Percentiles rank a stretch among this genome's conserved stretches.
These are phyloP conservation scores for Bodo saltans DNA, from an alignment of 78 protist genomes.

Conservation along the genomic window DNA sequence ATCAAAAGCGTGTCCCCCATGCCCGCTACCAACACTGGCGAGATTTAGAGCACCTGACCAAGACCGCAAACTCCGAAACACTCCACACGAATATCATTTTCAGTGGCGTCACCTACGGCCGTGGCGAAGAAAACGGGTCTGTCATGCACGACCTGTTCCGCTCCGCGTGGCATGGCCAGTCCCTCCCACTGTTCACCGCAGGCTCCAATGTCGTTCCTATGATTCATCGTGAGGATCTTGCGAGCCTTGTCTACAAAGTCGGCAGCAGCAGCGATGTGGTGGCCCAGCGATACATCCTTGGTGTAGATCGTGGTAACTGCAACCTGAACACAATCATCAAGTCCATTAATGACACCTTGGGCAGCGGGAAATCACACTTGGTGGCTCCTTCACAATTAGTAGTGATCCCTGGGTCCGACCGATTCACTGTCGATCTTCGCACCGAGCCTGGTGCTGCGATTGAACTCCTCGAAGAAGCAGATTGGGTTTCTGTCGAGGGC, in stretches of 20 bases:
- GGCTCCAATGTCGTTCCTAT: conserved; percentile 53
- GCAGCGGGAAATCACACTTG: conserved; percentile 24
- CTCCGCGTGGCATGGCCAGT: conserved; percentile 27
- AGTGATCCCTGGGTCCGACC: conserved; percentile 6
- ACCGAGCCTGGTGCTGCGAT: background rate
- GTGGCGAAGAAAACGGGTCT: conserved; percentile 39
- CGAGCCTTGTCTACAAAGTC: background rate
- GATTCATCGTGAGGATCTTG: conserved; percentile 47
- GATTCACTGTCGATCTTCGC: background rate
- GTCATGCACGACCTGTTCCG: conserved; percentile 42
- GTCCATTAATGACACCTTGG: conserved; percentile 13
- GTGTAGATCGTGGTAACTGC: conserved; percentile 20
- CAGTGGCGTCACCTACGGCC: conserved; percentile 54
- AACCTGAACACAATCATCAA: conserved; percentile 28
- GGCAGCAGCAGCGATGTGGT: background rate
- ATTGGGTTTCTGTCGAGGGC: conserved; percentile 38
- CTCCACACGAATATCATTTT: conserved; percentile 32
- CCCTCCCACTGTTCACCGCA: conserved; percentile 26
- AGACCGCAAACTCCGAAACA: background rate
- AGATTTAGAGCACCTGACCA: conserved; percentile 33
- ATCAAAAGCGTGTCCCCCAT: conserved; percentile 41
- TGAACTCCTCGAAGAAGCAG: conserved; percentile 1
- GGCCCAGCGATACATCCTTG: conserved; percentile 32
- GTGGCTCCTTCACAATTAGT: background rate
- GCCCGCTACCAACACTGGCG: conserved; percentile 13